Percentiles rank a stretch among this genome's conserved stretches.
Conservation (phyloP, 768 basidiomycete genomes). For the Piloderma croceum region DNA sequence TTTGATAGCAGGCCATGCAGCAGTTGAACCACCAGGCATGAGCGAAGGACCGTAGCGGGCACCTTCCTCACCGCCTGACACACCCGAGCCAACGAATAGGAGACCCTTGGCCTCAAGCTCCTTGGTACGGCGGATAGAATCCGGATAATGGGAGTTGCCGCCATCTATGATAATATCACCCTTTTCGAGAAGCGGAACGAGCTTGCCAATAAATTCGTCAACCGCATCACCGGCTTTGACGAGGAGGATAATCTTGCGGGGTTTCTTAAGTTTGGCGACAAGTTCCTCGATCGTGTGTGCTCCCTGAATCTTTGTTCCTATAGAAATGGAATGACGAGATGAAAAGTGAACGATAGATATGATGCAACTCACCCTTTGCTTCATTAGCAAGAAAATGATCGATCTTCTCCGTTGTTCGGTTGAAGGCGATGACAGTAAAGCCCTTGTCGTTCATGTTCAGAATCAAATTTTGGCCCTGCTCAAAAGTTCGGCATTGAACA, state of each 20-base stretch:
- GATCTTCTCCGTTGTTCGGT: slow-evolving; percentile 95
- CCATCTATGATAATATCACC: slow-evolving; percentile 99
- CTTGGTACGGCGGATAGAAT: slow-evolving; percentile 89
- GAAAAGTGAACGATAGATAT: not conserved
- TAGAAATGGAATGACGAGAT: slow-evolving; percentile 21
- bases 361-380: slow-evolving; percentile 75
- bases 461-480: slow-evolving; percentile 91
- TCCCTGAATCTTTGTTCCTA: slow-evolving; percentile 93
- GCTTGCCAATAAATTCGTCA: slow-evolving; percentile 89
- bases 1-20: slow-evolving; percentile 96
- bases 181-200: slow-evolving; percentile 82
- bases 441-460: slow-evolving; percentile 99
- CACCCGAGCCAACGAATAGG: slow-evolving; percentile 97
- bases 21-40: slow-evolving; percentile 95
- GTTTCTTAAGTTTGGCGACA: slow-evolving; percentile 84
- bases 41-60: slow-evolving; percentile 95
- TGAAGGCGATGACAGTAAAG: slow-evolving; percentile 94
- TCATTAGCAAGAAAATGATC: slow-evolving; percentile 93
- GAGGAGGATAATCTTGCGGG: slow-evolving; percentile 95
- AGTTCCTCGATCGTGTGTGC: slow-evolving; percentile 93
- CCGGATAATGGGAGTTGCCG: slow-evolving; percentile 98
- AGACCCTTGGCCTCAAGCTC: slow-evolving; percentile 93
- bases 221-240: slow-evolving; percentile 98
- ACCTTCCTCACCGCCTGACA: slow-evolving; percentile 99
- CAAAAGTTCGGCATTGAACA: slow-evolving; percentile 13